phyloP scores from a whole-genome alignment of 2,329 filamentous ascomycete species.

The Paecilomyces niveus region DNA sequence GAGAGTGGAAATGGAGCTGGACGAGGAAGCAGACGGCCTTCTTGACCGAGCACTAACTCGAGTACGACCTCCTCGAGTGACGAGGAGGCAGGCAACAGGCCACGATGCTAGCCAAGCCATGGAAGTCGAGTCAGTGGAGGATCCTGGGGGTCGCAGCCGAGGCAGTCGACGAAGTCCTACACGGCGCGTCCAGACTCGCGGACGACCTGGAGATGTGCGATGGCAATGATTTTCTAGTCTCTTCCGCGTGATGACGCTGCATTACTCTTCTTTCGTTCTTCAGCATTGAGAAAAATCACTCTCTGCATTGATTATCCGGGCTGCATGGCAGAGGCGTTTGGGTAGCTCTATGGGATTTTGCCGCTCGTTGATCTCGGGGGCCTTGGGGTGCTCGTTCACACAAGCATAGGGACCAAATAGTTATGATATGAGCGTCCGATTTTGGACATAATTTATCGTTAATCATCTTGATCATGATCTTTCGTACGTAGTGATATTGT shows the following conservation, averaged over 20 bases:
- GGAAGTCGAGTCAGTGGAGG: slow-evolving; percentile 18
- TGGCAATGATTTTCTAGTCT: neutral
- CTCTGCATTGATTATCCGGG: neutral
- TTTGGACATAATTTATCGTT: neutral
- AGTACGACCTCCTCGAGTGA: slow-evolving; percentile 16
- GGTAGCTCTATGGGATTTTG: neutral
- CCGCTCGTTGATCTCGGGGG: neutral
- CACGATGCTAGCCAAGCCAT: slow-evolving; percentile 10
- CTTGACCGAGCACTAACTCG: slow-evolving; percentile 32
- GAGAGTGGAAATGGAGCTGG: slow-evolving; percentile 35
- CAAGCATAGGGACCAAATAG: neutral
- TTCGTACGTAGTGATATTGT: neutral
- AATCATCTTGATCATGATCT: neutral
- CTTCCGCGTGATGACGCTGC: neutral
- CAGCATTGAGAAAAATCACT: neutral
- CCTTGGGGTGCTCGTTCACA: neutral
- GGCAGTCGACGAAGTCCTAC: slow-evolving; percentile 10
- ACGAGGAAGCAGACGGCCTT: slow-evolving; percentile 36
- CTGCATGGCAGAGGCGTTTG: slow-evolving; percentile 2
- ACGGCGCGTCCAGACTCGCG: slow-evolving; percentile 3
- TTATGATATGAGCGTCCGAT: neutral
- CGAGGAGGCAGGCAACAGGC: slow-evolving; percentile 11
- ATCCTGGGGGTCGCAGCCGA: slow-evolving; percentile 12
- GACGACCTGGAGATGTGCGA: neutral
- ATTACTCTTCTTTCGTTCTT: neutral